phyloP scores from a whole-genome alignment of 2,329 filamentous ascomycete species.

The Graphiopsis chlorocephala region DNA sequence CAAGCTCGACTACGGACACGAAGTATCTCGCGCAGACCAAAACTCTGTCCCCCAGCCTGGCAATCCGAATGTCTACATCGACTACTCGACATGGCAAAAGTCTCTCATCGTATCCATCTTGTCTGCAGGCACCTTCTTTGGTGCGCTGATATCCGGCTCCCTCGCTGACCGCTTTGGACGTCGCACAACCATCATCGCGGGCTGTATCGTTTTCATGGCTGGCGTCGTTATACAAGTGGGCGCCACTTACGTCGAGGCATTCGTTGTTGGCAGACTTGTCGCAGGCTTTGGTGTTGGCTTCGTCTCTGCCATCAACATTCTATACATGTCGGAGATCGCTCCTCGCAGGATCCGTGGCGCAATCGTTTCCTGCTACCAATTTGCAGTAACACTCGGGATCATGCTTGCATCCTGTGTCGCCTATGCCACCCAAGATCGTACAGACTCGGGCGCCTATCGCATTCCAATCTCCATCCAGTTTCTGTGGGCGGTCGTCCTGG shows the following conservation, averaged over 20 bases:
- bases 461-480: slow-evolving; percentile 81
- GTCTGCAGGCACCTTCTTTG: slow-evolving; percentile 74
- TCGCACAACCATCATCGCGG: slow-evolving; percentile 60
- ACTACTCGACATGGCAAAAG: slow-evolving; percentile 36
- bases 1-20: slow-evolving; percentile 36
- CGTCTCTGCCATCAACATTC: slow-evolving; percentile 60
- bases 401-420: slow-evolving; percentile 72
- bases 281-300: slow-evolving; percentile 72
- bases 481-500: slow-evolving; percentile 75
- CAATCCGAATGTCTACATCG: slow-evolving; percentile 23
- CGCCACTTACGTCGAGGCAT: slow-evolving; percentile 59
- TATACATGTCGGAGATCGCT: slow-evolving; percentile 43
- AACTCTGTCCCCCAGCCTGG: slow-evolving; percentile 14
- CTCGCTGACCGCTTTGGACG: slow-evolving; percentile 66
- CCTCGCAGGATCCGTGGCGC: slow-evolving; percentile 72
- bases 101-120: slow-evolving; percentile 72
- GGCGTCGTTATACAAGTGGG: slow-evolving; percentile 59
- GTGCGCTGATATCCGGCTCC: slow-evolving; percentile 57
- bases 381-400: slow-evolving; percentile 77
- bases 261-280: slow-evolving; percentile 70
- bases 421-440: slow-evolving; percentile 64
- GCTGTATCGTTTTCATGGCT: slow-evolving; percentile 59
- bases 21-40: slow-evolving; percentile 13
- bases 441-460: slow-evolving; percentile 67
- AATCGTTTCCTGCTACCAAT: slow-evolving; percentile 77